These are phyloP conservation scores for Hortiboletus flavorubellus DNA, from an alignment of 768 basidiomycete genomes.

Conservation along the genomic window DNA sequence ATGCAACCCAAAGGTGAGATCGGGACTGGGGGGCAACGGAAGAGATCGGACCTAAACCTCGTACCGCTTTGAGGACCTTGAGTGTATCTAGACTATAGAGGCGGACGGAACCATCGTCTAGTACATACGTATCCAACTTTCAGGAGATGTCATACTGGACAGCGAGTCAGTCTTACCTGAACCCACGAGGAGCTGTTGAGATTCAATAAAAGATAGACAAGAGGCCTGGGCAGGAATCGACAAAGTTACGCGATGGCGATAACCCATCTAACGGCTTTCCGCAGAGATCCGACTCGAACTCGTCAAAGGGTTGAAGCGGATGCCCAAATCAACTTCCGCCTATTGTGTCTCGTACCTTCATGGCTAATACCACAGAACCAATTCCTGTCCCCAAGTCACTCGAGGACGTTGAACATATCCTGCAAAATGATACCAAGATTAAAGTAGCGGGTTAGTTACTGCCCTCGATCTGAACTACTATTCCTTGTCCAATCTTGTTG, in stretches of 20 bases:
- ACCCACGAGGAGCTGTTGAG: conserved; percentile 53
- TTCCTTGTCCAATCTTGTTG: background rate
- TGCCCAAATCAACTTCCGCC: background rate
- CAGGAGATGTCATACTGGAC: background rate
- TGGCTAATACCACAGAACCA: conserved; percentile 19
- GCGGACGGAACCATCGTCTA: conserved; percentile 70
- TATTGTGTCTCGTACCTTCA: conserved; percentile 3
- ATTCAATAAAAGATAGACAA: conserved; percentile 48
- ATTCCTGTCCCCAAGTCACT: conserved; percentile 45
- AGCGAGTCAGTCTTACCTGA: conserved; percentile 45
- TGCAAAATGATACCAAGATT: conserved; percentile 73
- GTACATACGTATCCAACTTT: background rate
- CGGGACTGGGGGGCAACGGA: conserved; percentile 51
- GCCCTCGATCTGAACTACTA: background rate
- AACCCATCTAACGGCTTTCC: conserved; percentile 4
- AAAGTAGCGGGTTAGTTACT: conserved; percentile 80
- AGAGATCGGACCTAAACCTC: conserved; percentile 59
- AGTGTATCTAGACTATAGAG: conserved; percentile 58
- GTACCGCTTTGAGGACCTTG: conserved; percentile 62
- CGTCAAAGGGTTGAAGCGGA: background rate
- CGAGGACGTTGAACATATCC: conserved; percentile 51
- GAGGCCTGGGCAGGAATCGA: conserved; percentile 51
- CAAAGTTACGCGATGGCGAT: conserved; percentile 26
- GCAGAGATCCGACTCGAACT: background rate
- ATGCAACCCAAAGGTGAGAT: conserved; percentile 62